Percentiles rank a stretch among this genome's conserved stretches.
These are phyloP conservation scores for Magnusiomyces suaveolens DNA, from an alignment of 1,139 yeast species.

Conservation along the genomic window DNA sequence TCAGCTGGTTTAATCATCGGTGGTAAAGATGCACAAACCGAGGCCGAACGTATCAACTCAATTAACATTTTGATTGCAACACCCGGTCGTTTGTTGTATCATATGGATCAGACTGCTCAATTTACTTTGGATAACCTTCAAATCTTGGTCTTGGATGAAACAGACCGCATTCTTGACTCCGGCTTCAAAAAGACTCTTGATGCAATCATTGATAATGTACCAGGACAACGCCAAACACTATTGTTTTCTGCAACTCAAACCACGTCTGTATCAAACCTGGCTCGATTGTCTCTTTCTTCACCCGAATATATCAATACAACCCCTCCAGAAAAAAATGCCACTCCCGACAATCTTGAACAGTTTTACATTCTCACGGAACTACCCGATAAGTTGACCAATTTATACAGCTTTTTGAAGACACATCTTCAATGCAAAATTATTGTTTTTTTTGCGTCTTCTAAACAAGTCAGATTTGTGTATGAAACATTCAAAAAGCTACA, in stretches of 20 bases:
- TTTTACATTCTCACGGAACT: slow-evolving; percentile 62
- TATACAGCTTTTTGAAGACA: slow-evolving; percentile 84
- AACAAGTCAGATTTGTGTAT: slow-evolving; percentile 88
- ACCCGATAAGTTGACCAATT: slow-evolving; percentile 71
- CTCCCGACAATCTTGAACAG: slow-evolving; percentile 82
- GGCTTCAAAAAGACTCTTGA: slow-evolving; percentile 88
- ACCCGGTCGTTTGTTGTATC: slow-evolving; percentile 91
- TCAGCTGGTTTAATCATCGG: slow-evolving; percentile 96
- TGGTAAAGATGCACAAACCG: slow-evolving; percentile 85
- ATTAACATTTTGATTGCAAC: slow-evolving; percentile 90
- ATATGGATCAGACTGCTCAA: slow-evolving; percentile 87
- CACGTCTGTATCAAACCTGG: slow-evolving; percentile 76
- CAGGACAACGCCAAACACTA: slow-evolving; percentile 72
- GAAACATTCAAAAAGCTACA: slow-evolving; percentile 86
- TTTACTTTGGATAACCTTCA: slow-evolving; percentile 73
- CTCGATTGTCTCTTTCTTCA: slow-evolving; percentile 71
- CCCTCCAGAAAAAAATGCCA: slow-evolving; percentile 43
- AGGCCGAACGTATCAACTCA: slow-evolving; percentile 71
- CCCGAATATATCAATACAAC: slow-evolving; percentile 57
- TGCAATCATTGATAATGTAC: slow-evolving; percentile 72
- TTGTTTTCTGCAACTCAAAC: slow-evolving; percentile 92
- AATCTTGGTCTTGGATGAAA: slow-evolving; percentile 83
- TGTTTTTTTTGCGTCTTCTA: slow-evolving; percentile 85
- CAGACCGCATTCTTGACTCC: slow-evolving; percentile 93
- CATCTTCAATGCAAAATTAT: slow-evolving; percentile 78